Conservation (phyloP, 805 yeast species). For the Wickerhamiella allomyrinae region DNA sequence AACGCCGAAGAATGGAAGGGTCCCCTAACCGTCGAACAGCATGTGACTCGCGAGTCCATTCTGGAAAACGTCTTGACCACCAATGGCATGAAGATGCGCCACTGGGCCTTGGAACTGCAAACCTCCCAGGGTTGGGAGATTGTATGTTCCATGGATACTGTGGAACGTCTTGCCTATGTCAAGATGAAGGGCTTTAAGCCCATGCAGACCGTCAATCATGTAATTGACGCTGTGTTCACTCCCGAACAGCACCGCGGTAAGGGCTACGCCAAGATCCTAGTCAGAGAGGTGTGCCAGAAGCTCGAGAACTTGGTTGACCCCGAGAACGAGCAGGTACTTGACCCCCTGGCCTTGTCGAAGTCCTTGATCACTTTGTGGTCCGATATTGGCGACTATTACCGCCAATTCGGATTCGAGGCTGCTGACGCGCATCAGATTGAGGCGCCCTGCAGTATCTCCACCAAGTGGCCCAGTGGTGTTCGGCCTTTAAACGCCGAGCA, state of each 20-base stretch:
- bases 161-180: constrained; percentile 24
- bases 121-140: constrained; percentile 7
- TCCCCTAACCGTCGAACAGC: constrained; percentile 17
- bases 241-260: constrained; percentile 32
- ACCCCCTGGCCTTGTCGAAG: constrained; percentile 10
- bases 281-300: constrained; percentile 16
- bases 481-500: constrained; percentile 5
- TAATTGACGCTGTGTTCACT: constrained; percentile 47
- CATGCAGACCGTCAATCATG: constrained; percentile 13
- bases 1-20: constrained; percentile 20
- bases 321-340: constrained; percentile 2
- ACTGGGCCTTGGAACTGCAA: constrained; percentile 18
- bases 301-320: constrained; percentile 8
- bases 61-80: constrained; percentile 9
- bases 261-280: constrained; percentile 40
- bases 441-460: background rate
- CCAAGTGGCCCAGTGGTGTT: background rate
- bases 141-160: constrained; percentile 33
- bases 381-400: constrained; percentile 56
- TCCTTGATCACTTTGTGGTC: constrained; percentile 42
- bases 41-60: constrained; percentile 18
- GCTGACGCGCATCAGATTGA: constrained; percentile 4
- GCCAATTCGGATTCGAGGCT: constrained; percentile 34
- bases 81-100: constrained; percentile 15
- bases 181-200: constrained; percentile 13